These are phyloP conservation scores for Penicillium griseofulvum DNA, from an alignment of 2,329 filamentous ascomycete species.

Conservation along the genomic window DNA sequence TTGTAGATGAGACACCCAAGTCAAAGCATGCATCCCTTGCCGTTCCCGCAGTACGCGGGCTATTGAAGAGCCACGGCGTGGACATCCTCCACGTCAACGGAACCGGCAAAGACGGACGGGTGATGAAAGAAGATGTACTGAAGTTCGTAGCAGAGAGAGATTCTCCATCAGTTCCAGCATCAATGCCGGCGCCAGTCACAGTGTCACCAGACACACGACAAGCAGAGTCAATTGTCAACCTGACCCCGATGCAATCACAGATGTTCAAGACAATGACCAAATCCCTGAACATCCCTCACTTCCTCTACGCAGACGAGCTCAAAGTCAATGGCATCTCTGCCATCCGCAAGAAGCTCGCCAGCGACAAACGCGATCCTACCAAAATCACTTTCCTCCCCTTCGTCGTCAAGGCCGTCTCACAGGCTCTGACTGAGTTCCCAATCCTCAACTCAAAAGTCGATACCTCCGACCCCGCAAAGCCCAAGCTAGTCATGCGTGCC, in stretches of 20 bases:
- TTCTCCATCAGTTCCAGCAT: constrained; percentile 48
- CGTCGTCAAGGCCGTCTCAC: constrained; percentile 90
- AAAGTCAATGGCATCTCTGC: constrained; percentile 73
- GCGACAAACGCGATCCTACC: constrained; percentile 47
- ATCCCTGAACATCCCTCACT: constrained; percentile 87
- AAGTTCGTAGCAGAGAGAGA: constrained; percentile 52
- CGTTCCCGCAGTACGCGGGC: constrained; percentile 86
- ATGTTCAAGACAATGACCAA: constrained; percentile 99
- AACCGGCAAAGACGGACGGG: constrained; percentile 85
- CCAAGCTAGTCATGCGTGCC: constrained; percentile 71
- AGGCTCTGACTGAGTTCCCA: constrained; percentile 77
- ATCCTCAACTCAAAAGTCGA: constrained; percentile 86
- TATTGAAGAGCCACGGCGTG: constrained; percentile 75
- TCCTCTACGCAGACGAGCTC: constrained; percentile 88
- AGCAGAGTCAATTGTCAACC: constrained; percentile 64
- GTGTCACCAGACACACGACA: constrained; percentile 49
- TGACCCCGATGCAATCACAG: constrained; percentile 78
- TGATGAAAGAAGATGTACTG: constrained; percentile 88
- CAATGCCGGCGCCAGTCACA: constrained; percentile 25
- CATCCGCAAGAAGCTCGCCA: constrained; percentile 73
- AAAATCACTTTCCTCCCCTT: constrained; percentile 91
- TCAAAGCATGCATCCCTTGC: constrained; percentile 73
- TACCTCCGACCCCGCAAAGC: constrained; percentile 59
- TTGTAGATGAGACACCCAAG: constrained; percentile 16
- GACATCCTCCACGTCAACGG: constrained; percentile 76